Evolutionary conservation across 1,284 basidiomycete species (phyloP).

Genomic region (Ustilago crameri): DNA sequence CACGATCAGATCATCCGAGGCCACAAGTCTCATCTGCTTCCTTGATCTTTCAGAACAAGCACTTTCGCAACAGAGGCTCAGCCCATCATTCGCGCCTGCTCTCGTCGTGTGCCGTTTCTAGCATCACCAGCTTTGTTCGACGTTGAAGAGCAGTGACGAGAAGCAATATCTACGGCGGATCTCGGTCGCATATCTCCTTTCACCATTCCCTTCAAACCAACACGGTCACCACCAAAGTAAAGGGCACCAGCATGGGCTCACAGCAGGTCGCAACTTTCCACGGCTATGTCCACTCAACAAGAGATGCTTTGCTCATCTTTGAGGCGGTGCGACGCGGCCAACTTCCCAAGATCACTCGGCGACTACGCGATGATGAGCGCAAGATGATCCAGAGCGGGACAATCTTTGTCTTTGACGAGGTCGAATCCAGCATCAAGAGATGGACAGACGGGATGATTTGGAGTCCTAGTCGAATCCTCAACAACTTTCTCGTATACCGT

Average conservation of each 20-base stretch:
- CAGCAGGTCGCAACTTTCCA: constrained; percentile 25
- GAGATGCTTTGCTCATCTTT: constrained; percentile 93
- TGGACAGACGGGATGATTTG: constrained; percentile 98
- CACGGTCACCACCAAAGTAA: background rate
- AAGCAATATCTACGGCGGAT: no score
- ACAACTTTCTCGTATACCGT: constrained; percentile 82
- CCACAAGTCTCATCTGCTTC: no score
- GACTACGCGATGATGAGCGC: constrained; percentile 87
- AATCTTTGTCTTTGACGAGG: constrained; percentile 97
- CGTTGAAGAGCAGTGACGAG: no score
- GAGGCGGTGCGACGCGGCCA: constrained; percentile 89
- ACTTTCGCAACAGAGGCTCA: no score
- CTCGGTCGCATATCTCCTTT: background rate
- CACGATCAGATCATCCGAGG: background rate
- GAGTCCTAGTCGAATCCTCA: constrained; percentile 87
- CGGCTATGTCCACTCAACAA: constrained; percentile 81
- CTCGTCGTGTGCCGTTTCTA: background rate
- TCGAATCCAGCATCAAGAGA: constrained; percentile 95
- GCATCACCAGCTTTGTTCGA: background rate
- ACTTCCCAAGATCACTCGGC: constrained; percentile 91
- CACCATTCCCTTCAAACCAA: background rate
- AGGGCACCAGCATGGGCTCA: constrained; percentile 18
- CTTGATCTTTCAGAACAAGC: no score
- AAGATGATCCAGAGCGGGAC: constrained; percentile 92
- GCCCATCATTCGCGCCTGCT: background rate